Evolutionary conservation across 2,329 filamentous ascomycete species (phyloP), one percentile per base, ranked within the genome.

Genomic region (Byssothecium circinans): DNA sequence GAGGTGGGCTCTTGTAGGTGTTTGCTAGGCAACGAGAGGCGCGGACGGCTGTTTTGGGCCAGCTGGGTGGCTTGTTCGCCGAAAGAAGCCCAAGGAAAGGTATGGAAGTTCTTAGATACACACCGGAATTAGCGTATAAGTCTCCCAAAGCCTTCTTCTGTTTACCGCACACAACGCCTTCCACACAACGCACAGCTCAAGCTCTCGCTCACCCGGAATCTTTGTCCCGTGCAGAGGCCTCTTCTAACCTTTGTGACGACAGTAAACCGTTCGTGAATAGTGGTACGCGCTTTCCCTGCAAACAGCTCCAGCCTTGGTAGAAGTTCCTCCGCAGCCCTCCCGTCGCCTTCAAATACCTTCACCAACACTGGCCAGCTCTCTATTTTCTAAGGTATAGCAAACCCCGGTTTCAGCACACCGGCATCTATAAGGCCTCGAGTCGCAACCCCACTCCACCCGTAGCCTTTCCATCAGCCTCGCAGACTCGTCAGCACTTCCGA

Each of bases 81-180:
- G 57, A 25, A 68, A 56, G 67, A 70, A 70, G 41, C 48, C 45
- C 54, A 53, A 69, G 50, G 67, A 70, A 70, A 53, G 56, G 35
- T 27, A 60, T 58, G 54, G 66, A 70, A 69, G 50, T 57, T 70
- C 68, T 62, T 60, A 41, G 56, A 54, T 12, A 32, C 10, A 32
- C 64, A 53, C 63, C 50, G 57, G 61, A 5, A 25, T 61, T 58
- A 45, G 53, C 57, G 29, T 59, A 65, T 66, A 66, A 67, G 57
- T 58, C 29, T 32, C 60, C 53, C 54, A 61, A 62, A 49, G 43
- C 54, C 42, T 54, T 59, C 44, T 34, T 53, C 52, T 54, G 49
- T 48, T 48, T 25, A 49, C 40, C 40, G 51, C 47, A 37, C 46
- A 37, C 50, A 55, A 8, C 6, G 7, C 4, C 29, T 12, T 32